These are phyloP conservation scores for Lophiotrema nucula DNA, from an alignment of 495 filamentous ascomycete species.

Conservation along the genomic window DNA sequence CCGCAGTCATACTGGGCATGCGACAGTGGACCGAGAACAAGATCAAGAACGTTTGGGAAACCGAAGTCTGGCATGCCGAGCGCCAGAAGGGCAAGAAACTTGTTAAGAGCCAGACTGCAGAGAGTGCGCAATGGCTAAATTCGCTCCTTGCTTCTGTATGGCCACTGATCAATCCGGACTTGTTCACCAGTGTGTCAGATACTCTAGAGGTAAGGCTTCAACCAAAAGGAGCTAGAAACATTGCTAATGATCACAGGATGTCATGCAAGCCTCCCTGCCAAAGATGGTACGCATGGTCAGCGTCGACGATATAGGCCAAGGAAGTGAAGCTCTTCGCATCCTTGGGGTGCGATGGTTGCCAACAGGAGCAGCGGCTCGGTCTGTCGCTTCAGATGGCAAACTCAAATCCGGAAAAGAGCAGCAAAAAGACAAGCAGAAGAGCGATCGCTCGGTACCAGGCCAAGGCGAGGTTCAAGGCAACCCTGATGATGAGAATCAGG, in stretches of 20 bases:
- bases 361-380: slow-evolving; percentile 58
- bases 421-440: slow-evolving; percentile 41
- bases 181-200: slow-evolving; percentile 63
- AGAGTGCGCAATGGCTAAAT: slow-evolving; percentile 67
- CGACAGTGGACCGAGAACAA: slow-evolving; percentile 55
- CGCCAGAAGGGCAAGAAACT: slow-evolving; percentile 47
- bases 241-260: slow-evolving; percentile 50
- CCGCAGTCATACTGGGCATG: slow-evolving; percentile 46
- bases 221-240: neutral
- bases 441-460: slow-evolving; percentile 53
- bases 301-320: slow-evolving; percentile 68
- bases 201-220: slow-evolving; percentile 51
- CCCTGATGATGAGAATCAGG: slow-evolving; percentile 37
- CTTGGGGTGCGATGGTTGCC: slow-evolving; percentile 67
- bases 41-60: slow-evolving; percentile 56
- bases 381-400: slow-evolving; percentile 56
- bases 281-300: slow-evolving; percentile 65
- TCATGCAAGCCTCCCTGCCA: slow-evolving; percentile 68
- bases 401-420: slow-evolving; percentile 41
- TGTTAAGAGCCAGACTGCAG: slow-evolving; percentile 48
- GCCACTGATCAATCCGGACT: slow-evolving; percentile 69
- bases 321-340: slow-evolving; percentile 62
- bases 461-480: slow-evolving; percentile 40
- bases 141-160: slow-evolving; percentile 61
- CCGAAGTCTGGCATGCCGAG: slow-evolving; percentile 62